Conservation (phyloP, 2,329 filamentous ascomycete genomes). For the Penicillium sp. region DNA sequence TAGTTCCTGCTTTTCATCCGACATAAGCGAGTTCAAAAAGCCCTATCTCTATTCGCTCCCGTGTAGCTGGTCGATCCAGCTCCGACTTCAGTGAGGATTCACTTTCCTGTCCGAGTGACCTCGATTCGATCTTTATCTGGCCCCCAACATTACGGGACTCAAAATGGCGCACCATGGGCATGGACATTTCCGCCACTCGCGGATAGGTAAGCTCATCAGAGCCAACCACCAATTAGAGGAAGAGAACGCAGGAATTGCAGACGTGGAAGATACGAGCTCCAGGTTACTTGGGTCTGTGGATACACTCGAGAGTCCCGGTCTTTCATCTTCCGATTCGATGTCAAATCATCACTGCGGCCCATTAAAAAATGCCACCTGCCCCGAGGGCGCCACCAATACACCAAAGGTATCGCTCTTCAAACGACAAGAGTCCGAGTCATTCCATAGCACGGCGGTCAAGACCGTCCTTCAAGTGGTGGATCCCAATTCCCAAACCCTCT, state of each 20-base stretch:
- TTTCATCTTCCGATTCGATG: conserved; percentile 2
- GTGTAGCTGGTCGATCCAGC: conserved; percentile 15
- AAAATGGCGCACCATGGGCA: conserved; percentile 22
- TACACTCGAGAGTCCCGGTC: background rate
- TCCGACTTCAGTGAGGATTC: conserved; percentile 17
- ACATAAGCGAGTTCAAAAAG: background rate
- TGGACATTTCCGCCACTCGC: conserved; percentile 18
- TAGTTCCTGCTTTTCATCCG: conserved; percentile 15
- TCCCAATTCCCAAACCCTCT: conserved; percentile 14
- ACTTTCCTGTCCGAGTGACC: background rate
- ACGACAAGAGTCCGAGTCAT: conserved; percentile 12
- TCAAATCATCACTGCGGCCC: conserved; percentile 10
- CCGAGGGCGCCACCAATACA: background rate
- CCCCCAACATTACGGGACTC: background rate
- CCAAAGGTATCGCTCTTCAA: conserved; percentile 6
- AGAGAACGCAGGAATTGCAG: background rate
- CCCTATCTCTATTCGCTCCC: conserved; percentile 4
- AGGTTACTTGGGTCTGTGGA: background rate
- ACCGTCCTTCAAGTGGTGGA: conserved; percentile 20
- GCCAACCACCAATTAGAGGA: conserved; percentile 13
- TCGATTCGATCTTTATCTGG: background rate
- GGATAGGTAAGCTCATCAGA: conserved; percentile 14
- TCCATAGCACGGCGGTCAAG: conserved; percentile 6
- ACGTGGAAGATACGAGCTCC: background rate
- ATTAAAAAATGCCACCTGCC: conserved; percentile 6